phyloP scores from a whole-genome alignment of 352 stramenopile species.

The Pythium aphanidermatum region DNA sequence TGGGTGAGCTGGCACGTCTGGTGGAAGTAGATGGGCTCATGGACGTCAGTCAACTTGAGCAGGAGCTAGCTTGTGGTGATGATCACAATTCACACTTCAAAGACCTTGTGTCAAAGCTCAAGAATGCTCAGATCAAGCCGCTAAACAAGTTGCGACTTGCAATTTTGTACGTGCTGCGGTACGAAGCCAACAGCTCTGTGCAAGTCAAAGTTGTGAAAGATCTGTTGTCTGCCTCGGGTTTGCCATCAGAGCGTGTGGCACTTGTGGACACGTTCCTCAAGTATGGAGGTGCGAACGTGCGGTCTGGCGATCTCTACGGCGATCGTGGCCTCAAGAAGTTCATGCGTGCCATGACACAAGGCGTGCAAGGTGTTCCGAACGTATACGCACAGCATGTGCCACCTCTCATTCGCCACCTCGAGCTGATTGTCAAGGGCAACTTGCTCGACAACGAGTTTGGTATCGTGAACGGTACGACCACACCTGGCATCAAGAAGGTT shows the following conservation, averaged over 20 bases:
- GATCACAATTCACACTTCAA: slow-evolving; percentile 81
- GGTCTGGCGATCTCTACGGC: slow-evolving; percentile 73
- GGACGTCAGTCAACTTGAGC: slow-evolving; percentile 98
- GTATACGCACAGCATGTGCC: slow-evolving; percentile 99
- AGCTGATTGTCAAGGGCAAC: slow-evolving; percentile 73
- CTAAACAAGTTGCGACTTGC: slow-evolving; percentile 97
- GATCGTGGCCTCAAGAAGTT: slow-evolving; percentile 84
- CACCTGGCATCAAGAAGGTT: slow-evolving; percentile 94
- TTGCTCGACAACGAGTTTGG: slow-evolving; percentile 82
- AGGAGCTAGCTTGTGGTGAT: slow-evolving; percentile 83
- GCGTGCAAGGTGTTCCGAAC: slow-evolving; percentile 95
- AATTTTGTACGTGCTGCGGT: slow-evolving; percentile 97
- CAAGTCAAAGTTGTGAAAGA: slow-evolving; percentile 81
- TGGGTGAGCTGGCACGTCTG: slow-evolving; percentile 96
- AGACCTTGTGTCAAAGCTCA: slow-evolving; percentile 76
- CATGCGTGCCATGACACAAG: slow-evolving; percentile 90
- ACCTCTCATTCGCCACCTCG: slow-evolving; percentile 92
- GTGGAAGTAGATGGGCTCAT: slow-evolving; percentile 96
- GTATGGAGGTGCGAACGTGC: slow-evolving; percentile 59
- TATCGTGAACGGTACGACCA: slow-evolving; percentile 97
- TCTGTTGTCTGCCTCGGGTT: slow-evolving; percentile 36
- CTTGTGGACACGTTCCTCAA: slow-evolving; percentile 66
- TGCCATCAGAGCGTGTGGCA: slow-evolving; percentile 39
- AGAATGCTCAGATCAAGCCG: slow-evolving; percentile 86
- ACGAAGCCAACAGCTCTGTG: slow-evolving; percentile 90